phyloP scores from a whole-genome alignment of 768 basidiomycete species.

The Phanerodontia chrysosporium region DNA sequence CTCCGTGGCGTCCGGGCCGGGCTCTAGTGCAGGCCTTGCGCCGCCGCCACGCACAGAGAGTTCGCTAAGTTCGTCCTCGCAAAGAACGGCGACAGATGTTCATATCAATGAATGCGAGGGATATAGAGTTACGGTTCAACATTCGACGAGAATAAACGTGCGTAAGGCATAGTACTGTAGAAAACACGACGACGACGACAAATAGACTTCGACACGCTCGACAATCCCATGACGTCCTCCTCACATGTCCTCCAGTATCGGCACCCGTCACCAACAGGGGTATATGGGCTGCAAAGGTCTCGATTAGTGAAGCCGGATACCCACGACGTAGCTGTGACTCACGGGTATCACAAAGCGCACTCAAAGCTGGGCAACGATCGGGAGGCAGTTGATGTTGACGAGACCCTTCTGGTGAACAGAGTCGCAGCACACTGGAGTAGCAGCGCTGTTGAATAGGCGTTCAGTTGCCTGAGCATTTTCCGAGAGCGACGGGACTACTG shows the following conservation, averaged over 20 bases:
- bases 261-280: background rate
- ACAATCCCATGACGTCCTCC: background rate
- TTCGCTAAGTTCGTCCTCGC: no score
- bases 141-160: background rate
- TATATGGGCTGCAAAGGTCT: background rate
- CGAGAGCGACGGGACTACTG: background rate
- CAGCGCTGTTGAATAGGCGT: slow-evolving; percentile 5
- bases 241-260: background rate
- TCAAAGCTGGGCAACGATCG: slow-evolving; percentile 8
- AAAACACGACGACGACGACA: background rate
- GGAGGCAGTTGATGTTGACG: slow-evolving; percentile 23
- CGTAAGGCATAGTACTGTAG: background rate
- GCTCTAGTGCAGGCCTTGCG: no score
- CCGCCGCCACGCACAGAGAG: no score
- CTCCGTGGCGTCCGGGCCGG: no score
- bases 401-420: slow-evolving; percentile 21
- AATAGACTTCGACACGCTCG: background rate
- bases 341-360: background rate
- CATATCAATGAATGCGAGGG: no score
- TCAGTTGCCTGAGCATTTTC: background rate
- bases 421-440: slow-evolving; percentile 23
- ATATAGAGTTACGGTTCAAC: no score
- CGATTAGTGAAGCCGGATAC: background rate
- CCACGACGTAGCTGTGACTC: background rate
- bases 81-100: no score